A percentile compares a stretch with the other conserved stretches of the same genome.
Conservation (phyloP, 306 rosid genomes). For the Sphenostylis stenocarpa region DNA sequence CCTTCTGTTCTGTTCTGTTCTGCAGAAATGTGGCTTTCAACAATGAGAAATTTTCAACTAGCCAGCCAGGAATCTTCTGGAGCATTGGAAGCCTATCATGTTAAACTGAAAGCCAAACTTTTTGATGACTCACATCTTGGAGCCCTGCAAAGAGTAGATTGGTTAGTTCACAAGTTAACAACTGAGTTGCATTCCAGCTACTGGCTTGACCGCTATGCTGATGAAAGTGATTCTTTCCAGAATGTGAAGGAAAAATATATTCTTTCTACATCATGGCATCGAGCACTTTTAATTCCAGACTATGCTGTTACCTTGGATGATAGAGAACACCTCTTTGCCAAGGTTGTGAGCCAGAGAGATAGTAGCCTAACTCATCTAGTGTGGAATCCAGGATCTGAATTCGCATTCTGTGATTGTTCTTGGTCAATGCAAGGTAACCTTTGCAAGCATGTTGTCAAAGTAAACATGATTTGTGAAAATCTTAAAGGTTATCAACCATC, state of each 20-base stretch:
- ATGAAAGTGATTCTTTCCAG: slow-evolving; percentile 89
- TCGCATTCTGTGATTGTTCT: slow-evolving; percentile 71
- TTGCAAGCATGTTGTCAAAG: slow-evolving; percentile 89
- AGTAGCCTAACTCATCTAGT: slow-evolving; percentile 51
- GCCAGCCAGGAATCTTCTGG: slow-evolving; percentile 97
- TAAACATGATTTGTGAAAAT: slow-evolving; percentile 66
- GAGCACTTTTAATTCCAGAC: slow-evolving; percentile 78
- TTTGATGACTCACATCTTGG: slow-evolving; percentile 96
- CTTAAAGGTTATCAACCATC: slow-evolving; percentile 52
- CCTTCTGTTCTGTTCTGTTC: slow-evolving; percentile 7
- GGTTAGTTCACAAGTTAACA: slow-evolving; percentile 93
- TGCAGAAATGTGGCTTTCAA: slow-evolving; percentile 96
- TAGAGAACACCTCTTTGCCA: slow-evolving; percentile 61
- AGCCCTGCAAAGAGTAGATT: slow-evolving; percentile 93
- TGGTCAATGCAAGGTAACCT: slow-evolving; percentile 80
- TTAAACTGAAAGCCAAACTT: slow-evolving; percentile 82
- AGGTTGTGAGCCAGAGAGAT: slow-evolving; percentile 76
- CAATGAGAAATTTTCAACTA: slow-evolving; percentile 67
- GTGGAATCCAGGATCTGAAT: slow-evolving; percentile 95
- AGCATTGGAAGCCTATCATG: slow-evolving; percentile 89
- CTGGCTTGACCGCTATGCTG: slow-evolving; percentile 92
- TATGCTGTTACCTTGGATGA: slow-evolving; percentile 67
- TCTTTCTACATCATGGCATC: slow-evolving; percentile 91
- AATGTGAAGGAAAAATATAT: slow-evolving; percentile 84
- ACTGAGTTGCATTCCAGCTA: slow-evolving; percentile 91